These are phyloP conservation scores for Prinsepia uniflora DNA, from an alignment of 306 rosid species.

Conservation along the genomic window DNA sequence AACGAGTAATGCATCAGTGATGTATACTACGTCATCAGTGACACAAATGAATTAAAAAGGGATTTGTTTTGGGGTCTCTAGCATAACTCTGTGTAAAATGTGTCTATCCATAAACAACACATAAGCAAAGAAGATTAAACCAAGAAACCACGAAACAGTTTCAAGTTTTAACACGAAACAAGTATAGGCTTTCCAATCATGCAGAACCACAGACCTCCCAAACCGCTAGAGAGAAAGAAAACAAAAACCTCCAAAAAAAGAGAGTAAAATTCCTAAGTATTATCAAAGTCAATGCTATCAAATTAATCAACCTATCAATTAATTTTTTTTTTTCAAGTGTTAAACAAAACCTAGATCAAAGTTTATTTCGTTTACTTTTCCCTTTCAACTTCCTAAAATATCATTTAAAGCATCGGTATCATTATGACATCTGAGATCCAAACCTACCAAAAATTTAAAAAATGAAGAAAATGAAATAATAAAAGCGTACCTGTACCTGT, in stretches of 20 bases:
- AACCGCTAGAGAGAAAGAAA: background rate
- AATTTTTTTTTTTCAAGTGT: background rate
- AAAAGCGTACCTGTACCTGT: slow-evolving; percentile 36
- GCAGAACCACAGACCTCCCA: background rate
- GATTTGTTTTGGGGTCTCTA: background rate
- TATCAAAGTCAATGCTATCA: background rate
- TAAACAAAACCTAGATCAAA: slow-evolving; percentile 9
- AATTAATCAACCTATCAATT: slow-evolving; percentile 2
- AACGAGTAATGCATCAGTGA: too few species aligned
- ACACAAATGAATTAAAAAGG: background rate
- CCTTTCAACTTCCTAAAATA: background rate
- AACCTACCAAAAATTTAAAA: background rate
- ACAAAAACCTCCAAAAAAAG: background rate
- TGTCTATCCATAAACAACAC: background rate
- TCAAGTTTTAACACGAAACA: background rate
- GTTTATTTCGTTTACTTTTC: background rate
- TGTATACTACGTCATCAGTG: background rate
- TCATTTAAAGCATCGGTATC: background rate
- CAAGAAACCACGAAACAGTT: background rate
- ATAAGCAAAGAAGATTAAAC: background rate
- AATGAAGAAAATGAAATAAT: too few species aligned
- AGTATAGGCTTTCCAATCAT: too few species aligned
- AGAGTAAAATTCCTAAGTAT: background rate
- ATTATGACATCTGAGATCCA: background rate
- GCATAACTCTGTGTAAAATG: background rate